Conservation (phyloP, 208 protist species). For the Acanthamoeba sp. region DNA sequence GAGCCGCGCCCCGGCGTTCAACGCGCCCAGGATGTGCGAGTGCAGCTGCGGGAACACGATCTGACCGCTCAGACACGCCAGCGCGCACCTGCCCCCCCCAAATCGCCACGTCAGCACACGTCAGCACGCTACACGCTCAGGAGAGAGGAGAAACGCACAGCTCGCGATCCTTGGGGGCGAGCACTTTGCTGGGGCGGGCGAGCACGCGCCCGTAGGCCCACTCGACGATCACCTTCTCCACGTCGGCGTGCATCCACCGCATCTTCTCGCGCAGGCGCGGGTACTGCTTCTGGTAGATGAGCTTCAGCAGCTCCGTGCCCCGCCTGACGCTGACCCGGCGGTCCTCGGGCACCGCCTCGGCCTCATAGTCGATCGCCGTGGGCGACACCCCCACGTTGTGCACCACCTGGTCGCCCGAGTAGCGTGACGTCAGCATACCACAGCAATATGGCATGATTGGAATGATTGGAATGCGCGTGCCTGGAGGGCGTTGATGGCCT, state of each 20-base stretch:
- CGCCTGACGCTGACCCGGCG: neutral
- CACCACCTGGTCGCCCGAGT: neutral
- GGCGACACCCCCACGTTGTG: conserved; percentile 15
- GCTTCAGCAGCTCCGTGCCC: neutral
- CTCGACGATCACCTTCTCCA: conserved; percentile 22
- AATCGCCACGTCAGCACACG: too few species aligned
- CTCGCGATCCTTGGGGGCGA: conserved; percentile 21
- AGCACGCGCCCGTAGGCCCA: conserved; percentile 28
- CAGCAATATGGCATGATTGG: too few species aligned
- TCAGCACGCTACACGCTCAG: neutral
- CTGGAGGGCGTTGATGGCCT: conserved; percentile 29
- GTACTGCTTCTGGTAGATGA: conserved; percentile 46
- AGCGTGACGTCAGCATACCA: neutral
- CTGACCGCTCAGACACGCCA: conserved; percentile 18
- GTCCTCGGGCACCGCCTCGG: neutral
- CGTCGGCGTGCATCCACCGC: conserved; percentile 4
- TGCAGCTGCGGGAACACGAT: conserved; percentile 44
- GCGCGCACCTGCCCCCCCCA: neutral
- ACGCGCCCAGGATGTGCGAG: conserved; percentile 19
- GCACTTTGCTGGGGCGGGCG: neutral
- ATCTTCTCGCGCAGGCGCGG: conserved; percentile 33
- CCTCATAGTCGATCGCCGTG: neutral
- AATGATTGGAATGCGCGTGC: neutral
- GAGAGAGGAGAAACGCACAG: neutral
- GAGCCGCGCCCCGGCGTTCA: conserved; percentile 1